Conservation (phyloP, 179 eudicot genomes). For the Heliamphora pulchella region DNA sequence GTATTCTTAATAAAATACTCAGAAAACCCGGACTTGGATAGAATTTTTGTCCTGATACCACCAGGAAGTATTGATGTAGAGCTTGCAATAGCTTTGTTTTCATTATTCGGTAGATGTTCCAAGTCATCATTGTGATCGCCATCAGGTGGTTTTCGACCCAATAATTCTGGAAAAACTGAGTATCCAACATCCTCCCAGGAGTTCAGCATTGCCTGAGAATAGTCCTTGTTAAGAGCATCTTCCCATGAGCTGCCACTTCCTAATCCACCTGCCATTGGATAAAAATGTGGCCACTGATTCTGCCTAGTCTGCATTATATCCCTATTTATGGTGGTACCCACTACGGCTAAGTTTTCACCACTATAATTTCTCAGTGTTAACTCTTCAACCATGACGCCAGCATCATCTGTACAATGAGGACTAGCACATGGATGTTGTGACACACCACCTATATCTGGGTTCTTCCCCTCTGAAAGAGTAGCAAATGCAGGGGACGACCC, state of each 20-base stretch:
- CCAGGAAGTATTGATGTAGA: constrained; percentile 23
- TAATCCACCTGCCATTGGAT: constrained; percentile 30
- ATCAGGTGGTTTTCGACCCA: constrained; percentile 19
- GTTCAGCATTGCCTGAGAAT: constrained; percentile 16
- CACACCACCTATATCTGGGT: constrained; percentile 28
- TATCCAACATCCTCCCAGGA: constrained; percentile 23
- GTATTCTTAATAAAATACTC: constrained; percentile 65
- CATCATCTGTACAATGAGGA: constrained; percentile 31
- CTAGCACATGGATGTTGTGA: constrained; percentile 37
- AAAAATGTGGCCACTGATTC: constrained; percentile 38
- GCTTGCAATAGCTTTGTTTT: constrained; percentile 24
- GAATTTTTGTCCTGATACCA: constrained; percentile 59
- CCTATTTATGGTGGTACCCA: constrained; percentile 34
- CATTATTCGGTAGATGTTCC: constrained; percentile 18
- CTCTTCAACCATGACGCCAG: constrained; percentile 69
- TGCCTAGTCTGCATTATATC: constrained; percentile 33
- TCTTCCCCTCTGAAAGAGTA: constrained; percentile 45
- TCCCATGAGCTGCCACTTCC: constrained; percentile 17
- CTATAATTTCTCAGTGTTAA: constrained; percentile 45
- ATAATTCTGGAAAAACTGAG: constrained; percentile 22
- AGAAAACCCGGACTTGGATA: constrained; percentile 69
- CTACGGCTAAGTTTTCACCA: constrained; percentile 27
- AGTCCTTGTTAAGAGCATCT: constrained; percentile 20
- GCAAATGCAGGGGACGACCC: constrained; percentile 39
- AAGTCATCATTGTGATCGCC: not conserved